Evolutionary conservation across 306 rosid species (phyloP).

Genomic region (Nissolia schottii): DNA sequence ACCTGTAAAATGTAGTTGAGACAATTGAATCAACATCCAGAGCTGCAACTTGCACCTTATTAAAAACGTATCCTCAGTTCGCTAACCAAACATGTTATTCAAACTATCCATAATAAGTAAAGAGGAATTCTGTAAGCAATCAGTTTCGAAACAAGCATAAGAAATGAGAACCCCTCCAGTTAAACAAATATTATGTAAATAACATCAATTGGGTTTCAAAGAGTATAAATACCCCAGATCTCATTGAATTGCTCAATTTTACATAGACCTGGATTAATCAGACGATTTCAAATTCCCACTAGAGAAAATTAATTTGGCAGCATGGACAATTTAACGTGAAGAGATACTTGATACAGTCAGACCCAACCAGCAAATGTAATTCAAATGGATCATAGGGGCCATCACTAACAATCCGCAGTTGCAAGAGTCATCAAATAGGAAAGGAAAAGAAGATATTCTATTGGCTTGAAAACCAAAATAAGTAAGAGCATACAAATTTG

Average conservation of each 20-base stretch:
- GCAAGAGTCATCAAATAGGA: background rate
- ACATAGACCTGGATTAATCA: no score
- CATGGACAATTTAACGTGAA: background rate
- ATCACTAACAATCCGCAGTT: background rate
- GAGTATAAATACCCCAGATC: no score
- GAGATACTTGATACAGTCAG: background rate
- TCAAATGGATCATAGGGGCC: background rate
- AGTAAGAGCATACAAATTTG: background rate
- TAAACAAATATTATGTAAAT: background rate
- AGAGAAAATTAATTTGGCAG: no score
- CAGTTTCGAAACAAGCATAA: background rate
- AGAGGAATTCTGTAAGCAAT: background rate
- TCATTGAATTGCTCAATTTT: no score
- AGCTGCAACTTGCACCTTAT: background rate
- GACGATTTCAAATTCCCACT: no score
- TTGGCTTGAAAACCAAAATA: background rate
- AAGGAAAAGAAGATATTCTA: background rate
- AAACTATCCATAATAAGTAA: background rate
- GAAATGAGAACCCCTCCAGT: background rate
- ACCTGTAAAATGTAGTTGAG: constrained; percentile 36
- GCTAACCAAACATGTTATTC: background rate
- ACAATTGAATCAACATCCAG: background rate
- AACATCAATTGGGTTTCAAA: no score
- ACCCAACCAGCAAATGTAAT: background rate
- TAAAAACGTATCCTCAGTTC: background rate